Evolutionary conservation across 2,329 filamentous ascomycete species (phyloP), one percentile per base, ranked within the genome.

Genomic region (Penicillium sp.): DNA sequence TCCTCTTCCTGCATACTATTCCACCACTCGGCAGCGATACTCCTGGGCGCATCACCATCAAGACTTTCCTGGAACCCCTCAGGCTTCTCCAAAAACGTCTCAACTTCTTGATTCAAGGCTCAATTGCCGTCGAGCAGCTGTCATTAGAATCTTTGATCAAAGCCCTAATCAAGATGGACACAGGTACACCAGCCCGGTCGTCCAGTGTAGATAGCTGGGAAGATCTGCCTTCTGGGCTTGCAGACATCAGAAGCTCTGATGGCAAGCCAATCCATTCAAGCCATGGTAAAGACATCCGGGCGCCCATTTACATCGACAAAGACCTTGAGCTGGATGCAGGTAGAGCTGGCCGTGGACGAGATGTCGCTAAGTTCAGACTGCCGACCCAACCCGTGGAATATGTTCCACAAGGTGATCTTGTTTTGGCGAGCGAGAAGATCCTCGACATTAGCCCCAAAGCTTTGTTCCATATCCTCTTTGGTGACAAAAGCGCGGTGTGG

Each of bases 381-480:
- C 91, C 92, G 1, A 77, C 83, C 1, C 85, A 89, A 45, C 84
- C 92, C 2, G 87, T 96, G 2, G 75, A 87, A 10, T 96, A 92
- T 66, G 86, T 89, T 50, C 93, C 93, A 1, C 81, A 87, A 53
- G 88, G 86, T 45, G 91, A 95, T 81, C 82, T 85, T 44, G 78
- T 81, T 56, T 80, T 86, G 57, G 85, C 86, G 7, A 82, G 88
- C 1, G 88, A 95, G 67, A 83, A 88, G 53, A 81, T 89, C 57
- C 95, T 95, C 67, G 87, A 95, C 58, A 85, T 97, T 53, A 95
- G 89, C 55, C 87, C 93, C 39, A 97, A 99, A 69, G 89, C 89
- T 0, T 83, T 95, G 50, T 99, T 97, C 69, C 92, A 97, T 64
- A 88, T 97, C 13, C 80, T 99, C 43, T 99, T 97, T 69, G 93